Conservation (phyloP, 2,329 filamentous ascomycete genomes). For the Nemania serpens region DNA sequence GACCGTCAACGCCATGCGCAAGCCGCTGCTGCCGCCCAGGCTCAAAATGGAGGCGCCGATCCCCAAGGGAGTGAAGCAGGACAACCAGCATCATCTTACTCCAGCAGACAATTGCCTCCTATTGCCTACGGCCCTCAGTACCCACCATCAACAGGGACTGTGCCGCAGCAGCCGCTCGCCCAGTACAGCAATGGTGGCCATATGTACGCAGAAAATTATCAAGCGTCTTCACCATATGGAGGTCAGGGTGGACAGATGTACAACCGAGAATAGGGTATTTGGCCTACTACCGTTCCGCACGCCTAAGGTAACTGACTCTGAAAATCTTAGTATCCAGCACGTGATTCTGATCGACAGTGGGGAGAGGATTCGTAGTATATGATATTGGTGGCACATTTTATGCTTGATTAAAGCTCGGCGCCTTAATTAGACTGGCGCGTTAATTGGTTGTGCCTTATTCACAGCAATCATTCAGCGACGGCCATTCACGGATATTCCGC, state of each 20-base stretch:
- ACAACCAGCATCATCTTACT: constrained; percentile 61
- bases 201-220: constrained; percentile 61
- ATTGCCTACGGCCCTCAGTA: constrained; percentile 77
- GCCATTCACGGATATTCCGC: neutral
- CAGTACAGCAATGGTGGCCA: constrained; percentile 59
- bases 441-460: constrained; percentile 6
- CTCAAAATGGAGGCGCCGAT: constrained; percentile 55
- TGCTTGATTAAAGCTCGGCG: constrained; percentile 19
- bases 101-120: constrained; percentile 71
- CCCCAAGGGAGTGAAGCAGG: constrained; percentile 56
- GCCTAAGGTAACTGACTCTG: neutral
- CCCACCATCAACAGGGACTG: constrained; percentile 61
- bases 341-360: neutral
- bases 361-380: constrained; percentile 4
- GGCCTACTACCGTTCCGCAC: neutral
- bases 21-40: constrained; percentile 56
- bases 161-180: constrained; percentile 50
- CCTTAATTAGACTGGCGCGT: constrained; percentile 19
- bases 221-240: constrained; percentile 52
- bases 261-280: constrained; percentile 52
- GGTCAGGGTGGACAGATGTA: constrained; percentile 66
- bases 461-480: neutral
- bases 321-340: neutral
- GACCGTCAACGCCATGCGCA: constrained; percentile 65
- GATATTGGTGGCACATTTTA: constrained; percentile 11